These are phyloP conservation scores for Chaetomium cochliodes DNA, from an alignment of 495 filamentous ascomycete species.

Conservation along the genomic window DNA sequence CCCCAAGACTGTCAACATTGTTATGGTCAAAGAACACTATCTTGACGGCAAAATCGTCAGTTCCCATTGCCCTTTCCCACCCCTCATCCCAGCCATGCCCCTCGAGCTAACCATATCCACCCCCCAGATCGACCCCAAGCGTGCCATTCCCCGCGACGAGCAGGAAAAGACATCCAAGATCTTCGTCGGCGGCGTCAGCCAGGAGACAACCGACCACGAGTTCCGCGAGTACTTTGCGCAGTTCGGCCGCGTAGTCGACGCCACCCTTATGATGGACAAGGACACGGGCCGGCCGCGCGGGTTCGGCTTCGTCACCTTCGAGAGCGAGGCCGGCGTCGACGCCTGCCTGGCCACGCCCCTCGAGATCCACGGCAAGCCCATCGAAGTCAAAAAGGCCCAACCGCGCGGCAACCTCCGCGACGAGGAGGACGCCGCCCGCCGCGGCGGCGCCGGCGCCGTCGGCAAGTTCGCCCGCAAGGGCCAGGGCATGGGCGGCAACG, in stretches of 20 bases:
- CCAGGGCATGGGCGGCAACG: constrained; percentile 36
- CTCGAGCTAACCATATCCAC: constrained; percentile 19
- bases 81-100: neutral
- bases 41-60: constrained; percentile 97
- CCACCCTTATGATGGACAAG: constrained; percentile 99
- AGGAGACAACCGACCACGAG: constrained; percentile 92
- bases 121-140: constrained; percentile 89
- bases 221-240: constrained; percentile 96
- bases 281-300: constrained; percentile 93
- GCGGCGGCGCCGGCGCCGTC: constrained; percentile 42
- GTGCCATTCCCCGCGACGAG: constrained; percentile 95
- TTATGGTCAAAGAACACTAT: constrained; percentile 99
- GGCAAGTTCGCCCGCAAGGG: constrained; percentile 50
- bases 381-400: constrained; percentile 98
- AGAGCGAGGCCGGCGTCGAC: constrained; percentile 92
- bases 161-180: constrained; percentile 98
- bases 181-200: constrained; percentile 95
- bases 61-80: neutral
- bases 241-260: constrained; percentile 93
- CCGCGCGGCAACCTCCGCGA: constrained; percentile 92
- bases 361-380: constrained; percentile 89
- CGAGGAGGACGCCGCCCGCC: constrained; percentile 74
- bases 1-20: constrained; percentile 94
- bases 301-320: constrained; percentile 99
- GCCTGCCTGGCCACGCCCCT: constrained; percentile 75